These are phyloP conservation scores for Lanmaoa rubissima DNA, from an alignment of 768 basidiomycete species.

Conservation along the genomic window DNA sequence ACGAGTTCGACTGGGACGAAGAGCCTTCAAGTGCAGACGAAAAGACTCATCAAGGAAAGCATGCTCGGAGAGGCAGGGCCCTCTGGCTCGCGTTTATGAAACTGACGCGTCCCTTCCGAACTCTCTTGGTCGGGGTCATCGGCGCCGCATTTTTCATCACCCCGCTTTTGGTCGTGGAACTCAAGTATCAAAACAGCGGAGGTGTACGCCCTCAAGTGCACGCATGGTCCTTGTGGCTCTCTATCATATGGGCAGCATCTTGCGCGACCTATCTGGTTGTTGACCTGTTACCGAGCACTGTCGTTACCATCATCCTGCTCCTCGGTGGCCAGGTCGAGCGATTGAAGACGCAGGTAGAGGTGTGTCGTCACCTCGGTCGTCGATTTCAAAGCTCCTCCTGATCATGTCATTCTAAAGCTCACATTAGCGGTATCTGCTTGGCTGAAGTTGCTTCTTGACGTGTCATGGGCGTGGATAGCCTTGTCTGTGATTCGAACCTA, in stretches of 20 bases:
- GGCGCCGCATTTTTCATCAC: constrained; percentile 65
- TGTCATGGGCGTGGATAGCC: constrained; percentile 73
- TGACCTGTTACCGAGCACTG: constrained; percentile 56
- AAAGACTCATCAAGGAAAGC: constrained; percentile 28
- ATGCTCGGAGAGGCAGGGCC: constrained; percentile 60
- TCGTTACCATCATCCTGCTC: constrained; percentile 51
- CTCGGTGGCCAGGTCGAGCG: constrained; percentile 64
- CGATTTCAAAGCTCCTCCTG: not conserved
- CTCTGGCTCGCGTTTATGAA: constrained; percentile 68
- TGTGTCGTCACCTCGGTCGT: constrained; percentile 24
- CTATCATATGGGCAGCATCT: constrained; percentile 62
- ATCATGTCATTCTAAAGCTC: constrained; percentile 39
- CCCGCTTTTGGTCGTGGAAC: constrained; percentile 65
- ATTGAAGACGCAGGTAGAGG: constrained; percentile 68
- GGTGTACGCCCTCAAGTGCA: constrained; percentile 54
- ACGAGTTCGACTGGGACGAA: constrained; percentile 77
- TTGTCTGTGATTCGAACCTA: constrained; percentile 59
- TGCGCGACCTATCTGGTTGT: constrained; percentile 64
- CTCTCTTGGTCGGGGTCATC: constrained; percentile 55
- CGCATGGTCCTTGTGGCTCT: constrained; percentile 65
- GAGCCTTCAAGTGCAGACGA: constrained; percentile 38
- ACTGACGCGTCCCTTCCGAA: constrained; percentile 57
- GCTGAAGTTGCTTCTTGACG: constrained; percentile 67
- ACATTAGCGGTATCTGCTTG: constrained; percentile 66
- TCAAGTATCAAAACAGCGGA: constrained; percentile 50